Conservation (phyloP, 1,139 yeast species). For the Candida tropicalis region DNA sequence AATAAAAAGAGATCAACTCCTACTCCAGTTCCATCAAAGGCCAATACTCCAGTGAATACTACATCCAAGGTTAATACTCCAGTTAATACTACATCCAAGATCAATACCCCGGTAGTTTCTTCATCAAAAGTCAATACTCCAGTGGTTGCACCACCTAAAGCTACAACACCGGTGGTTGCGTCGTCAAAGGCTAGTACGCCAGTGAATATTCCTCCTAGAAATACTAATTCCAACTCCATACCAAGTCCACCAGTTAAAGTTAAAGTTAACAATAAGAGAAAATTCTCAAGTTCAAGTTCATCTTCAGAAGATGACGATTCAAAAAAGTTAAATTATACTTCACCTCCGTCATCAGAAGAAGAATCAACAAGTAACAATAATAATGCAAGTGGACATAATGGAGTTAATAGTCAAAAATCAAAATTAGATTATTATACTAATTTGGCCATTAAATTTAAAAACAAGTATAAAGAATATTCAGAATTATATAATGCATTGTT, state of each 20-base stretch:
- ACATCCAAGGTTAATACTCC: neutral
- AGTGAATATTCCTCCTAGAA: neutral
- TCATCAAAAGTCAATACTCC: no score
- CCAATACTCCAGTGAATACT: conserved; percentile 6
- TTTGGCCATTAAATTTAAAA: conserved; percentile 39
- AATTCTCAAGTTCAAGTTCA: conserved; percentile 18
- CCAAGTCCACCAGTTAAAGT: neutral
- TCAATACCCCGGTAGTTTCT: no score
- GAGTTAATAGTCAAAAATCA: neutral
- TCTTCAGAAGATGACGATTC: conserved; percentile 23
- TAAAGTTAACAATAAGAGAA: conserved; percentile 11
- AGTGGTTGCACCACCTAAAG: no score
- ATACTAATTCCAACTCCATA: neutral
- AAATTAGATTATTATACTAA: conserved; percentile 26
- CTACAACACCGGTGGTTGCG: no score
- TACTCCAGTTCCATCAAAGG: conserved; percentile 11
- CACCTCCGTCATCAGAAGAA: conserved; percentile 35
- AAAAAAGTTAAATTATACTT: conserved; percentile 23
- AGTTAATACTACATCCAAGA: neutral
- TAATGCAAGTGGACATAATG: neutral
- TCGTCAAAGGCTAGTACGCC: no score
- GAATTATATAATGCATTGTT: conserved; percentile 28
- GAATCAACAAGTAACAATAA: conserved; percentile 9
- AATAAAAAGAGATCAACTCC: conserved; percentile 6
- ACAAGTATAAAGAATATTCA: conserved; percentile 43